Conservation (phyloP, 2,329 filamentous ascomycete genomes). For the Cladophialophora psammophila region DNA sequence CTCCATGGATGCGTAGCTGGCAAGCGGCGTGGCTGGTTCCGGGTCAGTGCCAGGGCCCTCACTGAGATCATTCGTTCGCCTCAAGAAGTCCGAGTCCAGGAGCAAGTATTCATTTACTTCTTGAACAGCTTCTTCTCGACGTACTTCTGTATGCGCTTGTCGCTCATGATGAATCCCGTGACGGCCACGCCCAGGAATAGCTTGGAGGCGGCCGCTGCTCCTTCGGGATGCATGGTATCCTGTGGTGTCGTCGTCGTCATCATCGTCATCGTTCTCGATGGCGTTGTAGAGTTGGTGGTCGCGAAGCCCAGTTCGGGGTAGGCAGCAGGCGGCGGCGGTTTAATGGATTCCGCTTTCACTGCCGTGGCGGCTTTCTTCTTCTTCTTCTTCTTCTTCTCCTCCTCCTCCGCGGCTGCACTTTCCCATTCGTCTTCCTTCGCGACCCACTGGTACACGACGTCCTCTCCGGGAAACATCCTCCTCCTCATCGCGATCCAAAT, state of each 20-base stretch:
- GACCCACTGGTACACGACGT: conserved; percentile 34
- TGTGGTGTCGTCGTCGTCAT: neutral
- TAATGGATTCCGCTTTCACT: neutral
- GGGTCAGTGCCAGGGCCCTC: no score
- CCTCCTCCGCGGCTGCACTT: neutral
- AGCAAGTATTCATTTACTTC: conserved; percentile 7
- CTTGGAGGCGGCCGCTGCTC: conserved; percentile 25
- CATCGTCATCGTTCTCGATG: neutral
- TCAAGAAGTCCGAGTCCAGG: no score
- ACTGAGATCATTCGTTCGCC: no score
- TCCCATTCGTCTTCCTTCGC: conserved; percentile 25
- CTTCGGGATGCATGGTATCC: neutral
- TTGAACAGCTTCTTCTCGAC: conserved; percentile 31
- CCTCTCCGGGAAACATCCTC: conserved; percentile 38
- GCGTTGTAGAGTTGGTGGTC: neutral
- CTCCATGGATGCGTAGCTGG: no score
- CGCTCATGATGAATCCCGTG: conserved; percentile 33
- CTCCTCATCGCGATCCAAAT: conserved; percentile 40
- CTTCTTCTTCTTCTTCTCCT: conserved; percentile 6
- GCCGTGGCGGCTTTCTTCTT: neutral
- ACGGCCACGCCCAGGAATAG: conserved; percentile 36
- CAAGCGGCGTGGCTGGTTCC: no score
- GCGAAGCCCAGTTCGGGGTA: conserved; percentile 33
- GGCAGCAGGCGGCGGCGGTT: neutral
- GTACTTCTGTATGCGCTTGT: conserved; percentile 33